Percentiles rank a stretch among this genome's conserved stretches.
These are phyloP conservation scores for Candida orba DNA, from an alignment of 805 yeast species.

Conservation along the genomic window DNA sequence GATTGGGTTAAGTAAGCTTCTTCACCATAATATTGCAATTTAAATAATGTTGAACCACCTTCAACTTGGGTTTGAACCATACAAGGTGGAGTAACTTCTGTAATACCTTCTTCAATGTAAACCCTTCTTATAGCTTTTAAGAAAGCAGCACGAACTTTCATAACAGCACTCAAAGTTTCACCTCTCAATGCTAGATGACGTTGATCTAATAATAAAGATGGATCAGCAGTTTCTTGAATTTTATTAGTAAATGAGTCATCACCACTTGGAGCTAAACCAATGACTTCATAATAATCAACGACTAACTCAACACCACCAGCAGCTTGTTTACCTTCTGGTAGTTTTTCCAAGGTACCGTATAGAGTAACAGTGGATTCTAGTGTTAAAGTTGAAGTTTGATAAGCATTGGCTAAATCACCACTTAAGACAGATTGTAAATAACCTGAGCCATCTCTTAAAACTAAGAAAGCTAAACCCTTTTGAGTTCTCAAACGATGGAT, in stretches of 20 bases:
- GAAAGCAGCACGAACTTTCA: conserved; percentile 88
- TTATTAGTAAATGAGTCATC: conserved; percentile 93
- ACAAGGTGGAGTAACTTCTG: conserved; percentile 98
- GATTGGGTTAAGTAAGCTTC: conserved; percentile 96
- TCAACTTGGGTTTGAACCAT: conserved; percentile 99
- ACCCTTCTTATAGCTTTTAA: conserved; percentile 69
- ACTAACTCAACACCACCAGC: conserved; percentile 95
- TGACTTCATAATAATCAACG: conserved; percentile 82
- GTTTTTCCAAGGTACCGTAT: conserved; percentile 71
- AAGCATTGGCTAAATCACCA: conserved; percentile 90
- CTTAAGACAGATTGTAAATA: conserved; percentile 77
- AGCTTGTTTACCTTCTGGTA: conserved; percentile 95
- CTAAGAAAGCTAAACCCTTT: conserved; percentile 86
- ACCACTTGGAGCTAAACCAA: conserved; percentile 94
- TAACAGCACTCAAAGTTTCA: conserved; percentile 83
- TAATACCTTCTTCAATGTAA: conserved; percentile 62
- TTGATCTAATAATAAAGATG: conserved; percentile 84
- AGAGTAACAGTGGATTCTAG: conserved; percentile 78
- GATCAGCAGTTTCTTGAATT: conserved; percentile 90
- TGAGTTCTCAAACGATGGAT: conserved; percentile 89
- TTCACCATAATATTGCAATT: conserved; percentile 91
- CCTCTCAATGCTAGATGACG: conserved; percentile 97
- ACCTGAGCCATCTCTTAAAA: conserved; percentile 94
- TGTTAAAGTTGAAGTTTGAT: conserved; percentile 77
- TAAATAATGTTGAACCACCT: conserved; percentile 96